Evolutionary conservation across 768 basidiomycete species (phyloP).

Genomic region (Auriscalpium vulgare): DNA sequence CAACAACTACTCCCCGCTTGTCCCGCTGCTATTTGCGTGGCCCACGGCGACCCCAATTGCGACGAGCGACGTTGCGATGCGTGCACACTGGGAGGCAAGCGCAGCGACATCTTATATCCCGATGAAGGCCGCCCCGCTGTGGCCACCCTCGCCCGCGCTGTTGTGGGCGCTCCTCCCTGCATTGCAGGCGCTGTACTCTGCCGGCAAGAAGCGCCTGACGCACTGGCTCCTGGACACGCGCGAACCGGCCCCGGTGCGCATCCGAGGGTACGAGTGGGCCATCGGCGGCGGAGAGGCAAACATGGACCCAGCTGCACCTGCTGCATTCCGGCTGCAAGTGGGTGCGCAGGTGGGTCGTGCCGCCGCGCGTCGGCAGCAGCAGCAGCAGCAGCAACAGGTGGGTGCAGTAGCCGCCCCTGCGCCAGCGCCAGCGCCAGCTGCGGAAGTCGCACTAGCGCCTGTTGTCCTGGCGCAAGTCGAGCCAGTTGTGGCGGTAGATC

Average conservation of each 20-base stretch:
- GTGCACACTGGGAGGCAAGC: background rate
- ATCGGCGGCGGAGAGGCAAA: slow-evolving; percentile 18
- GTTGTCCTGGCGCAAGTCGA: slow-evolving; percentile 7
- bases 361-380: background rate
- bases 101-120: background rate
- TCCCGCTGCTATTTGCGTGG: slow-evolving; percentile 27
- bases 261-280: slow-evolving; percentile 15
- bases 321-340: slow-evolving; percentile 15
- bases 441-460: slow-evolving; percentile 6
- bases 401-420: background rate
- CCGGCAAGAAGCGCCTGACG: slow-evolving; percentile 13
- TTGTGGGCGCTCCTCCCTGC: slow-evolving; percentile 21
- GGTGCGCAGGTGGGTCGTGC: slow-evolving; percentile 15
- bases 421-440: background rate
- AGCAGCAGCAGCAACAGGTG: background rate
- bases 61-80: background rate
- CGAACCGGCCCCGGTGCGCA: background rate
- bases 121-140: slow-evolving; percentile 15
- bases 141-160: slow-evolving; percentile 28
- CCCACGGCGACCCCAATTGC: slow-evolving; percentile 19
- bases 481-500: slow-evolving; percentile 2
- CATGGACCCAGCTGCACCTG: too few species aligned
- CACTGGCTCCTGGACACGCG: slow-evolving; percentile 17
- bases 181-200: slow-evolving; percentile 19
- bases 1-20: slow-evolving; percentile 19